Conservation (phyloP, 2,329 filamentous ascomycete species). For the Ambrosiella beaveri region DNA sequence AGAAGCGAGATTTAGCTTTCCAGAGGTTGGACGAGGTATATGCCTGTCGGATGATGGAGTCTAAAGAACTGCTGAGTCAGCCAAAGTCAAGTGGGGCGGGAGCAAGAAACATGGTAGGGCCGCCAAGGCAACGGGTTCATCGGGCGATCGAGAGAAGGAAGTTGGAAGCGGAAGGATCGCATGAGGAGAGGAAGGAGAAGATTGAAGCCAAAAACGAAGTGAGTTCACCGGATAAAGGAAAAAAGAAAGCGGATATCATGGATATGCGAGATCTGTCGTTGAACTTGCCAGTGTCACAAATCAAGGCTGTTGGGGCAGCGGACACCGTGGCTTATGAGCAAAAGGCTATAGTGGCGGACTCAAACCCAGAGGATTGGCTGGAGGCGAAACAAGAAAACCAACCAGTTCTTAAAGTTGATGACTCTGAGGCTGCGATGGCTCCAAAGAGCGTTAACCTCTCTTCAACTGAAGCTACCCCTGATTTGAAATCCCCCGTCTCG, state of each 20-base stretch:
- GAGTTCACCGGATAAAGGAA: neutral
- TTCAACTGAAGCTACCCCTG: neutral
- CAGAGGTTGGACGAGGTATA: constrained; percentile 56
- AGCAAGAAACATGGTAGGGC: neutral
- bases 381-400: neutral
- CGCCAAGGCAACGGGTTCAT: constrained; percentile 4
- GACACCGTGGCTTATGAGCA: neutral
- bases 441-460: neutral
- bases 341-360: neutral
- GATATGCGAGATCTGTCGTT: constrained; percentile 4
- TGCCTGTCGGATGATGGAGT: constrained; percentile 48
- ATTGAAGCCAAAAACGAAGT: neutral
- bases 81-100: neutral
- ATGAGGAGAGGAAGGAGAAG: neutral
- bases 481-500: no score
- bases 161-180: neutral
- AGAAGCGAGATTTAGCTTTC: constrained; percentile 53
- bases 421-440: neutral
- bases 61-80: constrained; percentile 36
- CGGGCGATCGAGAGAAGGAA: neutral
- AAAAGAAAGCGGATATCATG: neutral
- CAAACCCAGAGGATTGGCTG: neutral
- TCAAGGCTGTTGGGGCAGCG: neutral
- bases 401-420: neutral
- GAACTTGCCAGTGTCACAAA: neutral